These are phyloP conservation scores for Heterobasidion parviporum DNA, from an alignment of 1,284 basidiomycete genomes.

Conservation along the genomic window DNA sequence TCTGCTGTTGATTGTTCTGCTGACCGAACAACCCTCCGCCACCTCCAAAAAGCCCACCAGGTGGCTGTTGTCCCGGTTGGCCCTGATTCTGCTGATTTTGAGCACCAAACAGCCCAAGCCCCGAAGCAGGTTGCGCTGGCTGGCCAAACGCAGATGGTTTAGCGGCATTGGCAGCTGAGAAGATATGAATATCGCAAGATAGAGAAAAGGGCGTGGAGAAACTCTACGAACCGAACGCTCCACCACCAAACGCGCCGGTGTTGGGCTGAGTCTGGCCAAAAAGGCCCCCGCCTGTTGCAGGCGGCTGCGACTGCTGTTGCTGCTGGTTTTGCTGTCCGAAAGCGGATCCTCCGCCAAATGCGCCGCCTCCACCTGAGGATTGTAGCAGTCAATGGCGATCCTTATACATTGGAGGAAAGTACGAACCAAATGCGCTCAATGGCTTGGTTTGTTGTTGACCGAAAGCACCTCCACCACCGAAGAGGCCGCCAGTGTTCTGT, in stretches of 20 bases:
- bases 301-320: constrained; percentile 15
- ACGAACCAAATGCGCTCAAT: constrained; percentile 19
- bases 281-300: constrained; percentile 27
- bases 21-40: constrained; percentile 37
- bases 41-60: constrained; percentile 30
- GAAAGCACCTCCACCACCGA: constrained; percentile 17
- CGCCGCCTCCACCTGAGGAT: constrained; percentile 18
- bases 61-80: constrained; percentile 19
- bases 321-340: constrained; percentile 41
- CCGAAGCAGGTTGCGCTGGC: constrained; percentile 10
- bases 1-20: constrained; percentile 20
- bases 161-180: constrained; percentile 18
- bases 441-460: constrained; percentile 1
- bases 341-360: constrained; percentile 22
- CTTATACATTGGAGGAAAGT: constrained; percentile 14
- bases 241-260: constrained; percentile 23
- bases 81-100: constrained; percentile 22
- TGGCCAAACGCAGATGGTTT: constrained; percentile 33
- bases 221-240: neutral
- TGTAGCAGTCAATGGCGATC: constrained; percentile 7
- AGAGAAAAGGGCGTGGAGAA: neutral
- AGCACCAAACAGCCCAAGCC: constrained; percentile 24
- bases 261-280: constrained; percentile 31
- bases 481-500: constrained; percentile 15
- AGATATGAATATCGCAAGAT: neutral